Evolutionary conservation across 2,329 filamentous ascomycete genomes (phyloP).

Genomic region (Amauroascus verrucosus): DNA sequence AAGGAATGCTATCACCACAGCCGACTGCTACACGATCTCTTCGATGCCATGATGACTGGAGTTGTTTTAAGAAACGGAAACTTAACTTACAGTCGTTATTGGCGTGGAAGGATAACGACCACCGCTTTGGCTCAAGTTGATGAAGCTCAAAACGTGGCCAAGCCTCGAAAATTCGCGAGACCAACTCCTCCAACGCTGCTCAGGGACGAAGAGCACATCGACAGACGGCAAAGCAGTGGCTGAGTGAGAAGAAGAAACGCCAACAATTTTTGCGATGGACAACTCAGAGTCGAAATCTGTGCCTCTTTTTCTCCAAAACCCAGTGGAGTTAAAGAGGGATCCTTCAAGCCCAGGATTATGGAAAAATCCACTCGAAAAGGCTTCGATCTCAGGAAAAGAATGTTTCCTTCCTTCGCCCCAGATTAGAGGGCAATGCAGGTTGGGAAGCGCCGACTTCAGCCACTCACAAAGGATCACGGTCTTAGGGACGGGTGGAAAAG

Average conservation of each 20-base stretch:
- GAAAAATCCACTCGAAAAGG: neutral
- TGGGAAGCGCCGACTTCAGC: slow-evolving; percentile 1
- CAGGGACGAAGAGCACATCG: neutral
- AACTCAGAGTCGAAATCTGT: neutral
- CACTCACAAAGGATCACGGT: neutral
- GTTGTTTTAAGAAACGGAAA: neutral
- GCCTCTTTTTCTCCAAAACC: neutral
- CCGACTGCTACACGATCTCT: neutral
- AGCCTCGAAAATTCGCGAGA: neutral
- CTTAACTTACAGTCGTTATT: neutral
- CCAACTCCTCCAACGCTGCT: neutral
- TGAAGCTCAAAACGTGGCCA: neutral
- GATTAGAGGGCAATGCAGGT: neutral
- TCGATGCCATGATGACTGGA: no score
- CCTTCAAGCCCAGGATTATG: neutral
- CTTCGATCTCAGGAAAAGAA: neutral
- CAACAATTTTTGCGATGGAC: neutral
- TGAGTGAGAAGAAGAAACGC: neutral
- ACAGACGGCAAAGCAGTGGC: neutral
- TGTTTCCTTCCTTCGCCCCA: neutral
- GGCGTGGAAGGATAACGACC: neutral
- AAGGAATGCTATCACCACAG: neutral
- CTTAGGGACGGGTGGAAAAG: neutral
- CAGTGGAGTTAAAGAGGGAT: neutral
- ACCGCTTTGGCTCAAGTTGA: neutral